These are phyloP conservation scores for Pseudocercospora fijiensis DNA, from an alignment of 2,329 filamentous ascomycete species.

Conservation along the genomic window DNA sequence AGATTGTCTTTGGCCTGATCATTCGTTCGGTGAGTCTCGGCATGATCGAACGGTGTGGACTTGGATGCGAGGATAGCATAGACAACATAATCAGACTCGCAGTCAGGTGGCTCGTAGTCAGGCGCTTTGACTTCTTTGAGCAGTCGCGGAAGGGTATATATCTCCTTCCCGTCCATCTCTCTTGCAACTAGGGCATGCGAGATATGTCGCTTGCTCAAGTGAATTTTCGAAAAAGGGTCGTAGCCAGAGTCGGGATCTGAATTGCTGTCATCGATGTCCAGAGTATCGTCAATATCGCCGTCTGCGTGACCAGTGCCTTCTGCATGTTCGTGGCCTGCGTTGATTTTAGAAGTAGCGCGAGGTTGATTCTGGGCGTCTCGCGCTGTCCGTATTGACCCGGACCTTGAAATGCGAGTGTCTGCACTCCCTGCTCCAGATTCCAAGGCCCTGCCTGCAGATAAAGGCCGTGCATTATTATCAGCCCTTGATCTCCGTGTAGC, in stretches of 20 bases:
- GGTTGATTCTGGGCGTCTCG: conserved; percentile 5
- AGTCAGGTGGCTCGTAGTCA: conserved; percentile 73
- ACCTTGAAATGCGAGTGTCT: conserved; percentile 11
- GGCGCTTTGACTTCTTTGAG: conserved; percentile 79
- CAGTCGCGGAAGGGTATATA: conserved; percentile 76
- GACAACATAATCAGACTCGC: conserved; percentile 85
- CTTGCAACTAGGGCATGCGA: conserved; percentile 78
- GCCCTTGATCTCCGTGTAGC: not conserved
- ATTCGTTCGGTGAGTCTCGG: conserved; percentile 47
- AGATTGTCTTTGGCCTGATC: conserved; percentile 51
- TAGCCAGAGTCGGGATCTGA: conserved; percentile 55
- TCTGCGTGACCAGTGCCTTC: conserved; percentile 23
- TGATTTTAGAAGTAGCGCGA: conserved; percentile 11
- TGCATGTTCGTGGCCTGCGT: conserved; percentile 14
- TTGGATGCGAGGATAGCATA: conserved; percentile 87
- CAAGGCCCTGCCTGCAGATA: conserved; percentile 18
- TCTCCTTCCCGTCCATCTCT: conserved; percentile 73
- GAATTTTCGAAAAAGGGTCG: conserved; percentile 81
- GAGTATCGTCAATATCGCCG: conserved; percentile 21
- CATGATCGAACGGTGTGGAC: conserved; percentile 70
- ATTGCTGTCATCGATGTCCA: conserved; percentile 14
- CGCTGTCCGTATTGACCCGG: conserved; percentile 18
- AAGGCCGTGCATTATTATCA: conserved; percentile 15
- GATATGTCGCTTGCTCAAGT: conserved; percentile 78
- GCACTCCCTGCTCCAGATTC: not conserved